Evolutionary conservation across 2,329 filamentous ascomycete genomes (phyloP).

Genomic region (Cadophora sp.): DNA sequence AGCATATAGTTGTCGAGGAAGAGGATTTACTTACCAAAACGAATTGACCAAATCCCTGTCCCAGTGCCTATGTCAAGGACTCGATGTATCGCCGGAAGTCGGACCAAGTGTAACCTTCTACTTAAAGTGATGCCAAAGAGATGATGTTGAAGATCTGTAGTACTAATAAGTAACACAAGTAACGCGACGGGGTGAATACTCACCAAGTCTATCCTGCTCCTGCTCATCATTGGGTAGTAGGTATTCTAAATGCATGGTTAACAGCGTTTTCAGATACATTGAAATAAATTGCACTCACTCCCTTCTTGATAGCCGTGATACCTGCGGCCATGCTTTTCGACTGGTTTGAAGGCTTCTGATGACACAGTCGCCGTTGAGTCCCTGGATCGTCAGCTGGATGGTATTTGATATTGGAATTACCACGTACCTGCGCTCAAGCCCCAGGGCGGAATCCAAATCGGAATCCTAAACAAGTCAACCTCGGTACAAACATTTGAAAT

Average conservation of each 20-base stretch:
- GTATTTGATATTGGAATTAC: not conserved
- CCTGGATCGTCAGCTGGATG: not conserved
- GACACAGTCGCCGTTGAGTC: not conserved
- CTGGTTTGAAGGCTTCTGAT: not conserved
- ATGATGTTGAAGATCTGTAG: slow-evolving; percentile 7
- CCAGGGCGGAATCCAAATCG: slow-evolving; percentile 12
- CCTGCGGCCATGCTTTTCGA: slow-evolving; percentile 11
- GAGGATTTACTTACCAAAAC: not conserved
- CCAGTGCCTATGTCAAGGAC: slow-evolving; percentile 18
- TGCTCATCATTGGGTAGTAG: slow-evolving; percentile 5
- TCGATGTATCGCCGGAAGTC: not conserved
- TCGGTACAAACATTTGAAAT: not conserved
- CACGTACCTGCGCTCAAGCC: not conserved
- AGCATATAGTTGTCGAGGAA: not conserved
- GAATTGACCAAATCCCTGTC: slow-evolving; percentile 16
- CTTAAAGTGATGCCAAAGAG: not conserved
- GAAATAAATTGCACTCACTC: not conserved
- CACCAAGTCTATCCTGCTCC: slow-evolving; percentile 13
- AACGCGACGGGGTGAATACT: not conserved
- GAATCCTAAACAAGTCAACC: slow-evolving; percentile 1
- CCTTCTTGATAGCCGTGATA: not conserved
- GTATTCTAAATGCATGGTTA: slow-evolving; percentile 9
- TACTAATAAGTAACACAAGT: not conserved
- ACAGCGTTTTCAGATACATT: not conserved
- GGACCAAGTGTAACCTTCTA: slow-evolving; percentile 11